Conservation (phyloP, 139 green algal genomes). For the Chara braunii region DNA sequence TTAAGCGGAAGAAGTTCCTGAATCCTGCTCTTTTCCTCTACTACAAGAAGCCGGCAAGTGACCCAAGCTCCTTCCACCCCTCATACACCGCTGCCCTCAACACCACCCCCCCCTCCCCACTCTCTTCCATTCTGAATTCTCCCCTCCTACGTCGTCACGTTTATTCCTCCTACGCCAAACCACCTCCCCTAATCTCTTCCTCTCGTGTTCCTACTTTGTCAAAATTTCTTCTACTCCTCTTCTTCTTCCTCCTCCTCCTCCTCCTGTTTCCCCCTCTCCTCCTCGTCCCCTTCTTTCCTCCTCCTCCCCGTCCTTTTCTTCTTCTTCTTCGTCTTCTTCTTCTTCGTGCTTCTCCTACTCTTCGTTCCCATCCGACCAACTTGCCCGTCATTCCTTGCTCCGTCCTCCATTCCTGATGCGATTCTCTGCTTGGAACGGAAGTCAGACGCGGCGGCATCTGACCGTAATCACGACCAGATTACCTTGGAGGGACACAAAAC, state of each 20-base stretch:
- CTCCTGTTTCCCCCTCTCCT: background rate
- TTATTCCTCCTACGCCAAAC: too few species aligned
- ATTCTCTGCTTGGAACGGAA: too few species aligned
- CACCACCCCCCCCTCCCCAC: background rate
- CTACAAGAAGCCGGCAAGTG: conserved; percentile 66
- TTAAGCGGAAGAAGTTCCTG: conserved; percentile 64
- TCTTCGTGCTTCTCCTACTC: too few species aligned
- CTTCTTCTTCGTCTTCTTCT: background rate
- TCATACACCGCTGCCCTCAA: too few species aligned
- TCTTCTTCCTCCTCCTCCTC: background rate
- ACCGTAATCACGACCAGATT: too few species aligned
- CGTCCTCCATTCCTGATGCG: too few species aligned
- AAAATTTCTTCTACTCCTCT: background rate
- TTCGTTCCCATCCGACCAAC: too few species aligned
- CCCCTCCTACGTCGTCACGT: too few species aligned
- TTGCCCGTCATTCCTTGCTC: too few species aligned
- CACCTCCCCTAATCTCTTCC: background rate
- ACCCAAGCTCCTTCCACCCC: background rate
- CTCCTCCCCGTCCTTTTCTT: background rate
- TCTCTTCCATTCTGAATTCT: background rate
- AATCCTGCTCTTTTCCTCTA: conserved; percentile 76
- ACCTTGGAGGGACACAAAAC: too few species aligned
- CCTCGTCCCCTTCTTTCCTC: background rate
- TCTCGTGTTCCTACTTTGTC: background rate
- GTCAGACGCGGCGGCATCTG: too few species aligned